phyloP scores from a whole-genome alignment of 768 basidiomycete genomes.

The Boletus rubroflammeus region DNA sequence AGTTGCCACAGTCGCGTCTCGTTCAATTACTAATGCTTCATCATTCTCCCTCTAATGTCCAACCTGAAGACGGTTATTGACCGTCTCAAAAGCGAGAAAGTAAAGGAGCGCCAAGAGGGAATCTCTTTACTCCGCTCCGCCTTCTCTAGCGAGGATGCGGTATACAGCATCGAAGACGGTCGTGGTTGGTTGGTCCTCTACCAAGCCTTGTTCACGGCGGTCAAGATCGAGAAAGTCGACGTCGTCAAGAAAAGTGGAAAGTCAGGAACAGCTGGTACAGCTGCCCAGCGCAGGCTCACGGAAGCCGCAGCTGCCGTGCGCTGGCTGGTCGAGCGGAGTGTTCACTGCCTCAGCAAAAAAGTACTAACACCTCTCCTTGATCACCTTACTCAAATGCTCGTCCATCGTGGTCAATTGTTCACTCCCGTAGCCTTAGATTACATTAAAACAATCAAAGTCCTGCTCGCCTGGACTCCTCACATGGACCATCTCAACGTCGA shows the following conservation, averaged over 20 bases:
- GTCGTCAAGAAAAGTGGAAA: slow-evolving; percentile 40
- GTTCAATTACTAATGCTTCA: neutral
- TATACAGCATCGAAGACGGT: slow-evolving; percentile 36
- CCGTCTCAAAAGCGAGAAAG: slow-evolving; percentile 56
- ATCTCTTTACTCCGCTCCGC: slow-evolving; percentile 45
- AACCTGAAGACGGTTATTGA: slow-evolving; percentile 48
- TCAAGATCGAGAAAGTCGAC: slow-evolving; percentile 57
- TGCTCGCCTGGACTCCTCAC: slow-evolving; percentile 70
- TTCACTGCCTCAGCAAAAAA: slow-evolving; percentile 51
- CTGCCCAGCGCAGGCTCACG: slow-evolving; percentile 56
- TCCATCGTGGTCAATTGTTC: slow-evolving; percentile 51
- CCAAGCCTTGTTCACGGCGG: slow-evolving; percentile 66
- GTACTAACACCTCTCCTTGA: slow-evolving; percentile 55
- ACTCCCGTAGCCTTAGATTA: slow-evolving; percentile 73
- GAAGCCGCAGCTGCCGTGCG: slow-evolving; percentile 68
- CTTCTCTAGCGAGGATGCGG: slow-evolving; percentile 49
- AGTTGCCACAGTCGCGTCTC: slow-evolving; percentile 17
- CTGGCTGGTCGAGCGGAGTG: slow-evolving; percentile 65
- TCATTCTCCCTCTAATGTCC: slow-evolving; percentile 28
- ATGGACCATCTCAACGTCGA: slow-evolving; percentile 66
- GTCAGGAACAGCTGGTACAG: slow-evolving; percentile 39
- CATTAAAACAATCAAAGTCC: slow-evolving; percentile 65
- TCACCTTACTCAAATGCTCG: slow-evolving; percentile 62
- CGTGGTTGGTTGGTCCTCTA: slow-evolving; percentile 64
- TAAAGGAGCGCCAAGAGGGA: slow-evolving; percentile 69